Evolutionary conservation across 2,329 filamentous ascomycete species (phyloP), one percentile per base, ranked within the genome.

Genomic region (Cladosporium sp.): DNA sequence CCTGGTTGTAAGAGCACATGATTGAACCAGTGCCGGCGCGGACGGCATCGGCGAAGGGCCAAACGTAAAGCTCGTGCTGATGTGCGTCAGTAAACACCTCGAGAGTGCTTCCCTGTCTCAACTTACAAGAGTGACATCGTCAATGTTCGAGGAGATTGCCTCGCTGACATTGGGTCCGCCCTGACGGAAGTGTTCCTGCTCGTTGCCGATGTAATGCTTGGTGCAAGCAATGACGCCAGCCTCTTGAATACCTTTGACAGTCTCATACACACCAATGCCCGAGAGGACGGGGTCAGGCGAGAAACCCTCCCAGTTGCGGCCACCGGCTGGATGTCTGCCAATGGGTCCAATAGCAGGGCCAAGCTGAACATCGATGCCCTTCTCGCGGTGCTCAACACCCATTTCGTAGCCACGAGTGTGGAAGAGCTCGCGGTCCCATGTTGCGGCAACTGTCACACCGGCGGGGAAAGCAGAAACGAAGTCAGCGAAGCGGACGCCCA

Each of bases 161-260:
- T 91, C 88, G 43, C 68, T 49, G 30, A 59, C n/a, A 11, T 60
- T 60, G 6, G 63, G 25, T 30, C 63, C 63, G 6, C 71, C 80
- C 72, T 90, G 87, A 66, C 90, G 86, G 86, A 90, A 84, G 78
- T 89, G 79, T 83, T 91, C 83, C 79, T 93, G 91, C 78, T 92
- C 90, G 74, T 92, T 91, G 60, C 80, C 84, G 65, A 91, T 85
- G 72, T 83, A 90, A 75, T 93, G 91, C 82, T 93, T 94, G 56
- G 90, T 89, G 72, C 90, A 93, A 67, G 93, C 92, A 78, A 96
- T 90, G 62, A 94, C 86, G 75, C 92, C 92, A 16, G 89, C 88
- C 73, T 89, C 86, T 75, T 96, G 93, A 53, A 96, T 93, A 67
- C 93, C 93, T 74, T 86, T 85, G 67, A 96, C 85, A 1, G 89